These are phyloP conservation scores for Zymoseptoria ardabiliae DNA, from an alignment of 2,329 filamentous ascomycete species.

Conservation along the genomic window DNA sequence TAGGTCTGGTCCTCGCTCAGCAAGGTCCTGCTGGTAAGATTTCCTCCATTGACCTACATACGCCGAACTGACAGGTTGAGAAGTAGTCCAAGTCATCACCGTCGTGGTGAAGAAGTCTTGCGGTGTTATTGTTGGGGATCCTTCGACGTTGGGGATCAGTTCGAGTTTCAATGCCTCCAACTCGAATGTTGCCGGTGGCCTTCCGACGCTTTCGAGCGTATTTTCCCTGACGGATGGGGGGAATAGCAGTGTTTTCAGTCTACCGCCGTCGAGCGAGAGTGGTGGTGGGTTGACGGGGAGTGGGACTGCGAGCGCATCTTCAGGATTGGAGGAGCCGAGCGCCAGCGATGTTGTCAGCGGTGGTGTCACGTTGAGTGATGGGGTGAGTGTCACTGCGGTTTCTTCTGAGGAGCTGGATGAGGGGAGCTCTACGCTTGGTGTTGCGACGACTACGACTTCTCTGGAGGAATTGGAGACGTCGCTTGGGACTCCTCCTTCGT, in stretches of 20 bases:
- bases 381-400: neutral
- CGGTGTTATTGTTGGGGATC: conserved; percentile 6
- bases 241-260: neutral
- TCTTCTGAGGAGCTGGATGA: neutral
- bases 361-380: neutral
- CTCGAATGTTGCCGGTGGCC: neutral
- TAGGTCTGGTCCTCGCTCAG: neutral
- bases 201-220: neutral
- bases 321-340: neutral
- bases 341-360: neutral
- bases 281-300: neutral
- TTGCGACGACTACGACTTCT: neutral
- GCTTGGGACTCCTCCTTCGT: no score
- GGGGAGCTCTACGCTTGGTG: neutral
- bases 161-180: neutral
- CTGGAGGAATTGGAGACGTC: no score
- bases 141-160: conserved; percentile 1
- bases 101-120: conserved; percentile 8
- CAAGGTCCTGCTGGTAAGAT: neutral
- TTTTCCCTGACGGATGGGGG: neutral
- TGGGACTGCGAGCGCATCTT: neutral
- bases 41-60: neutral
- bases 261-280: neutral
- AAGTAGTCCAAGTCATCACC: conserved; percentile 8
- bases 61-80: neutral